Conservation (phyloP, 768 basidiomycete genomes). For the Coprinopsis sp. region DNA sequence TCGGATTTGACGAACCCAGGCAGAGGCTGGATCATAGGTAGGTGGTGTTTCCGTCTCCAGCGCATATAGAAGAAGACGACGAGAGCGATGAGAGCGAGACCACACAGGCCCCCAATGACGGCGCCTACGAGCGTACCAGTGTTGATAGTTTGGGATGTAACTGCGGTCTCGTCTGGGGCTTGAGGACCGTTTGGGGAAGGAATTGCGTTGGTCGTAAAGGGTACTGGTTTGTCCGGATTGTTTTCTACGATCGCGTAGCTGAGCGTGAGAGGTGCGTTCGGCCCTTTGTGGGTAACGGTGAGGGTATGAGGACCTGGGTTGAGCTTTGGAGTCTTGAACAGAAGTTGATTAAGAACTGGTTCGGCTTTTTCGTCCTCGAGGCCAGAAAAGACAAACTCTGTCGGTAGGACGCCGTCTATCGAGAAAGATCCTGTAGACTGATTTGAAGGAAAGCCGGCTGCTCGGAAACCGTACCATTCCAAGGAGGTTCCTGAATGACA, state of each 20-base stretch:
- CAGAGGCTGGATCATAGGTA: constrained; percentile 4
- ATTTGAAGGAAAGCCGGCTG: neutral
- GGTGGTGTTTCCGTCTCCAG: neutral
- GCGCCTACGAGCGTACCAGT: neutral
- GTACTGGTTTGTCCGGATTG: neutral
- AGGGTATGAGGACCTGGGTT: neutral
- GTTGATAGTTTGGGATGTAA: neutral
- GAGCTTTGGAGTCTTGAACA: neutral
- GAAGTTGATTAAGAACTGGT: neutral
- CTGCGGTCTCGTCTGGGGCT: neutral
- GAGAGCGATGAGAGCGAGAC: neutral
- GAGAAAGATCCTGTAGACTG: neutral
- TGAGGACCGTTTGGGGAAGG: neutral
- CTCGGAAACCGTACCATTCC: constrained; percentile 2
- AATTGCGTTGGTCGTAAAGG: neutral
- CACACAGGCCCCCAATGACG: neutral
- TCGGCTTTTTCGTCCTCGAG: neutral
- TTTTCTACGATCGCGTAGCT: neutral
- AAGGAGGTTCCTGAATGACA: neutral
- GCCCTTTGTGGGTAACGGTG: neutral
- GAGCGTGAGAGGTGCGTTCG: neutral
- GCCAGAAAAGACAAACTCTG: neutral
- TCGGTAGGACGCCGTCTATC: neutral
- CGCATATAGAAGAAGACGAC: neutral
- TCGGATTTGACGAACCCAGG: neutral